These are phyloP conservation scores for Didymella keratinophila DNA, from an alignment of 2,329 filamentous ascomycete species.

Conservation along the genomic window DNA sequence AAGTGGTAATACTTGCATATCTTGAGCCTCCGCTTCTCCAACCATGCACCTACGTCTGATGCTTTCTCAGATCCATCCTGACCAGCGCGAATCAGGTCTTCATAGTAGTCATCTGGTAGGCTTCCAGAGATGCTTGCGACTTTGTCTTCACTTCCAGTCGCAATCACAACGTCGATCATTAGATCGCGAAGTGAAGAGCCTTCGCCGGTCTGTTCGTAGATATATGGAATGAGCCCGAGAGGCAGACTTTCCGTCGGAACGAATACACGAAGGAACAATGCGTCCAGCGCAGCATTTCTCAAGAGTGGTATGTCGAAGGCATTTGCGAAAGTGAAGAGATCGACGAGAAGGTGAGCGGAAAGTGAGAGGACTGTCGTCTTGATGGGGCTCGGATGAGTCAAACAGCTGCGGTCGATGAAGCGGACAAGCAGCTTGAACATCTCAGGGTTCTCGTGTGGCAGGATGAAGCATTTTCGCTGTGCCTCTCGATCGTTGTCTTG, in stretches of 20 bases:
- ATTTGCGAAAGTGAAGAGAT: too few species aligned
- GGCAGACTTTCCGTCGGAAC: not conserved
- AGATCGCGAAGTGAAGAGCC: not conserved
- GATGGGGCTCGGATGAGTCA: too few species aligned
- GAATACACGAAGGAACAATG: not conserved
- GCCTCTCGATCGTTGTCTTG: too few species aligned
- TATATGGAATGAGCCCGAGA: not conserved
- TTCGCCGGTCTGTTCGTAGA: not conserved
- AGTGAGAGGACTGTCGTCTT: not conserved
- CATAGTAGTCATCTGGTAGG: not conserved
- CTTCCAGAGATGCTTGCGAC: not conserved
- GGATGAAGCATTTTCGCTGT: too few species aligned
- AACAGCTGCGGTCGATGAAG: too few species aligned
- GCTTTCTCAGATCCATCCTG: not conserved
- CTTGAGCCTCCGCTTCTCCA: not conserved
- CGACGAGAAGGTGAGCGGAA: too few species aligned
- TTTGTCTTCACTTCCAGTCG: not conserved
- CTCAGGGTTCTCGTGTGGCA: too few species aligned
- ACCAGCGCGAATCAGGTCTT: not conserved
- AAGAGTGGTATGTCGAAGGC: too few species aligned
- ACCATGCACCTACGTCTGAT: not conserved
- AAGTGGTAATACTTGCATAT: not conserved
- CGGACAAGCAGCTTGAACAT: too few species aligned
- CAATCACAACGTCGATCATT: not conserved
- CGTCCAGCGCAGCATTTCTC: too few species aligned